Evolutionary conservation across 345 rosid species (phyloP).

Genomic region (Pelargonium nanum): DNA sequence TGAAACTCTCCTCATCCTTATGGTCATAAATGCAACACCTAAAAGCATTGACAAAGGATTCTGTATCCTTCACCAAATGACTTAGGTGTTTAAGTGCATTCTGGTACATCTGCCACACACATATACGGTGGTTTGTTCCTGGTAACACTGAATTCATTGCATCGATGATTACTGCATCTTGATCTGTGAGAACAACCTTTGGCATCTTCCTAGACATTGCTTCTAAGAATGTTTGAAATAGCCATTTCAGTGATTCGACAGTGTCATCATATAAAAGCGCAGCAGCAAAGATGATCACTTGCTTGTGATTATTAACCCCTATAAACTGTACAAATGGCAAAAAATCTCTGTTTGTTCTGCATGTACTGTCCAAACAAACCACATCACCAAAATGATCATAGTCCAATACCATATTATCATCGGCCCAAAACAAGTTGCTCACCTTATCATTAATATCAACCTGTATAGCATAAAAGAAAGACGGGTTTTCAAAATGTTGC

Average conservation of each 20-base stretch:
- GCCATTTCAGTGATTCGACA: constrained; percentile 24
- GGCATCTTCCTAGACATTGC: constrained; percentile 35
- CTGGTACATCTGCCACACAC: constrained; percentile 28
- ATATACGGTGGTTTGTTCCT: constrained; percentile 18
- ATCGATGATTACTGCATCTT: constrained; percentile 23
- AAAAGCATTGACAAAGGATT: constrained; percentile 16
- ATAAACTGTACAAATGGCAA: constrained; percentile 25
- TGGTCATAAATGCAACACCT: too few species aligned
- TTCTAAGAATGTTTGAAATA: constrained; percentile 21
- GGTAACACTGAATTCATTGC: constrained; percentile 25
- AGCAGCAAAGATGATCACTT: constrained; percentile 22
- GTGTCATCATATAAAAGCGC: constrained; percentile 29
- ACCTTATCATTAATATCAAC: too few species aligned
- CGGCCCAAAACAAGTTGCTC: constrained; percentile 35
- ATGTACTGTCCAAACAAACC: constrained; percentile 27
- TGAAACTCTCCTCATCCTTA: constrained; percentile 25
- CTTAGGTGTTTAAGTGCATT: constrained; percentile 26
- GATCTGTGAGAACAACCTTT: constrained; percentile 28
- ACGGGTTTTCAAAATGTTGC: too few species aligned
- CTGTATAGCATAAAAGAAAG: too few species aligned
- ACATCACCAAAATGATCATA: constrained; percentile 27
- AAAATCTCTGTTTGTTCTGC: constrained; percentile 17
- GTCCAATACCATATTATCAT: constrained; percentile 22
- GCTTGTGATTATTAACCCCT: constrained; percentile 32
- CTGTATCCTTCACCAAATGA: constrained; percentile 10